A percentile compares a stretch with the other conserved stretches of the same genome.
phyloP scores from a whole-genome alignment of 2,329 filamentous ascomycete species.

The Claviceps paspali region DNA sequence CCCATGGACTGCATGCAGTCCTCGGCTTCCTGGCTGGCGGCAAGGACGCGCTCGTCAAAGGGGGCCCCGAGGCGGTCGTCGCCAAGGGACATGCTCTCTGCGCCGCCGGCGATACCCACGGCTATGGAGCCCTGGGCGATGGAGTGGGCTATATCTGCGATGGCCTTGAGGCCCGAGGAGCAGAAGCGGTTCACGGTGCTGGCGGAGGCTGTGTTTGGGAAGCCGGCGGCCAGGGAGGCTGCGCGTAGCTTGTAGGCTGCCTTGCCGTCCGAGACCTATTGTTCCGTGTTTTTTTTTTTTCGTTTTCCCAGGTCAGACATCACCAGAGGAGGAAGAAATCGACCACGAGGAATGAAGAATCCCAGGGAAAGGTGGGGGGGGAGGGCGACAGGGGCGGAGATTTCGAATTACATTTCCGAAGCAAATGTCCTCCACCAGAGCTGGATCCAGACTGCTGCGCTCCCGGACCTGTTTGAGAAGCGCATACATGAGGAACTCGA shows the following conservation, averaged over 20 bases:
- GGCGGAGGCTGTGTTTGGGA: constrained; percentile 75
- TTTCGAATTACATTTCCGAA: constrained; percentile 79
- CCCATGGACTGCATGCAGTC: constrained; percentile 96
- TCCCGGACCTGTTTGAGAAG: constrained; percentile 62
- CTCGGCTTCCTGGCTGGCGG: constrained; percentile 55
- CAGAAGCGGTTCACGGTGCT: constrained; percentile 91
- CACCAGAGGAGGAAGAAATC: no score
- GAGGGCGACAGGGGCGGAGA: no score
- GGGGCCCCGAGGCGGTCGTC: constrained; percentile 50
- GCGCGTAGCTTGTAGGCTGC: constrained; percentile 85
- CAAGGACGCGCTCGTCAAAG: constrained; percentile 63
- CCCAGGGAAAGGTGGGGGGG: background rate
- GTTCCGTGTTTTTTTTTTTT: no score
- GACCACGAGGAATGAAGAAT: no score
- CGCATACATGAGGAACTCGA: constrained; percentile 76
- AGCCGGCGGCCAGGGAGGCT: constrained; percentile 77
- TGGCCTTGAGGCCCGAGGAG: constrained; percentile 87
- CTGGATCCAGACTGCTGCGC: constrained; percentile 63
- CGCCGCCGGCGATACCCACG: constrained; percentile 73
- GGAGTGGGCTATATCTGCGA: constrained; percentile 84
- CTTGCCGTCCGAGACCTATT: constrained; percentile 70
- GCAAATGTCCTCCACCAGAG: constrained; percentile 76
- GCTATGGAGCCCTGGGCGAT: constrained; percentile 72
- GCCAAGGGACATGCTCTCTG: constrained; percentile 84
- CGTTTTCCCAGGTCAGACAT: no score